Percentiles rank a stretch among this genome's conserved stretches.
Evolutionary conservation across 2,329 filamentous ascomycete species (phyloP).

Genomic region (Alternaria sp.): DNA sequence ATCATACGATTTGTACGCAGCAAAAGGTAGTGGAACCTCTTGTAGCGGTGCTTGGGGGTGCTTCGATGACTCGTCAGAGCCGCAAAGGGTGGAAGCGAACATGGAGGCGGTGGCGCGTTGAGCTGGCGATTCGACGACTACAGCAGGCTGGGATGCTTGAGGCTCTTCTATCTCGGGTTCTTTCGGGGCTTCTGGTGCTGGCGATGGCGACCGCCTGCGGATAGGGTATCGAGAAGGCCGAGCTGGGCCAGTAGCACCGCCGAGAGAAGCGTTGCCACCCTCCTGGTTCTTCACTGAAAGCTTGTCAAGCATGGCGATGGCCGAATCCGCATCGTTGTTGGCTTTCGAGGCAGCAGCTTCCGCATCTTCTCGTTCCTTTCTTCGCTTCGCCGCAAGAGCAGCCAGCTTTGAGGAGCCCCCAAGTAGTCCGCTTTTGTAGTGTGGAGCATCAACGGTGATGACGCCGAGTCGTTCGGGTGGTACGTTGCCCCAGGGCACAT

Average conservation of each 20-base stretch:
- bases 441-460: conserved; percentile 66
- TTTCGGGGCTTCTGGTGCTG: conserved; percentile 22
- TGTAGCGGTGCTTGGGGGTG: background rate
- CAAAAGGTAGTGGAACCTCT: conserved; percentile 51
- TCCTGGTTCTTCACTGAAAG: conserved; percentile 44
- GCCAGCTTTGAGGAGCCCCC: conserved; percentile 90
- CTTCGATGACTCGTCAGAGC: conserved; percentile 19
- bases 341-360: conserved; percentile 33
- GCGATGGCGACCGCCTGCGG: conserved; percentile 40
- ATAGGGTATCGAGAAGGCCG: conserved; percentile 29
- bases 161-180: conserved; percentile 18
- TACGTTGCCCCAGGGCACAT: conserved; percentile 84
- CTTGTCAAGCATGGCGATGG: conserved; percentile 54
- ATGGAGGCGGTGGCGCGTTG: conserved; percentile 57
- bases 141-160: conserved; percentile 23
- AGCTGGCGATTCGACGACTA: conserved; percentile 38
- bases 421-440: conserved; percentile 71
- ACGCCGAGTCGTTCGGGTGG: conserved; percentile 68
- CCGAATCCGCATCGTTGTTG: conserved; percentile 36
- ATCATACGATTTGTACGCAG: conserved; percentile 45
- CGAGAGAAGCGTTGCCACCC: background rate
- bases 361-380: conserved; percentile 78
- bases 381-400: conserved; percentile 82
- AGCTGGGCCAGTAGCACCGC: conserved; percentile 2
- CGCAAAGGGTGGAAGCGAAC: conserved; percentile 60